Conservation (phyloP, 2,329 filamentous ascomycete genomes). For the Scortechinia acanthostroma region DNA sequence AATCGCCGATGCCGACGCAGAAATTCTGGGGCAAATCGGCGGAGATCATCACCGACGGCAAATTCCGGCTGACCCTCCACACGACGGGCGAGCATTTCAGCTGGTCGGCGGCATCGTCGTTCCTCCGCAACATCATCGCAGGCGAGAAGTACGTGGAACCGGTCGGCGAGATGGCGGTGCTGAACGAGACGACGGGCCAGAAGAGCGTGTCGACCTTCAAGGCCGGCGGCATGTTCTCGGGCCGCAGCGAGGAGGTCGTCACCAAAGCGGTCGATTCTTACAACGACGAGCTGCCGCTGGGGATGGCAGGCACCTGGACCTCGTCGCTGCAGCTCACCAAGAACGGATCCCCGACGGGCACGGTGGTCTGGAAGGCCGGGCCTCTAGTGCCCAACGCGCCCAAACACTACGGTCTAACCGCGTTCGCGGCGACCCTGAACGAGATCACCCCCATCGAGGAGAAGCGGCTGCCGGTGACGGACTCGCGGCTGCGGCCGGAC, state of each 20-base stretch:
- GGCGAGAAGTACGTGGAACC: constrained; percentile 98
- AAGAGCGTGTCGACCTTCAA: constrained; percentile 88
- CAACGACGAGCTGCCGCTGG: constrained; percentile 58
- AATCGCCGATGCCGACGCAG: constrained; percentile 81
- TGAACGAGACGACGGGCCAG: constrained; percentile 76
- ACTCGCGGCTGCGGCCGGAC: constrained; percentile 77
- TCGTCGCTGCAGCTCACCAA: constrained; percentile 59
- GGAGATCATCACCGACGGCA: constrained; percentile 87
- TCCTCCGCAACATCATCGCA: constrained; percentile 90
- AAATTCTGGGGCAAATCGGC: constrained; percentile 99
- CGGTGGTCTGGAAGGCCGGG: constrained; percentile 74
- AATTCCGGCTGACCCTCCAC: constrained; percentile 72
- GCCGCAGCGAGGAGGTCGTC: constrained; percentile 80
- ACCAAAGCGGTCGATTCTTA: constrained; percentile 66
- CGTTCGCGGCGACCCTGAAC: constrained; percentile 80
- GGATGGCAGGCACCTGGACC: constrained; percentile 81
- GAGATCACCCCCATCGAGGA: constrained; percentile 78
- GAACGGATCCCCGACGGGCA: constrained; percentile 49
- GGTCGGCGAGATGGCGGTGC: constrained; percentile 78
- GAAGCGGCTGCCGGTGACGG: constrained; percentile 70
- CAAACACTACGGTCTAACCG: constrained; percentile 80
- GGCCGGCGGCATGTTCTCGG: constrained; percentile 92
- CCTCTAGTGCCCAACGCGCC: constrained; percentile 71
- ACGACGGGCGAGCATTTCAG: constrained; percentile 75
- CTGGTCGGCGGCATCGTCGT: constrained; percentile 82